Conservation (phyloP, 2,329 filamentous ascomycete species). For the Blastomyces gilchristii region DNA sequence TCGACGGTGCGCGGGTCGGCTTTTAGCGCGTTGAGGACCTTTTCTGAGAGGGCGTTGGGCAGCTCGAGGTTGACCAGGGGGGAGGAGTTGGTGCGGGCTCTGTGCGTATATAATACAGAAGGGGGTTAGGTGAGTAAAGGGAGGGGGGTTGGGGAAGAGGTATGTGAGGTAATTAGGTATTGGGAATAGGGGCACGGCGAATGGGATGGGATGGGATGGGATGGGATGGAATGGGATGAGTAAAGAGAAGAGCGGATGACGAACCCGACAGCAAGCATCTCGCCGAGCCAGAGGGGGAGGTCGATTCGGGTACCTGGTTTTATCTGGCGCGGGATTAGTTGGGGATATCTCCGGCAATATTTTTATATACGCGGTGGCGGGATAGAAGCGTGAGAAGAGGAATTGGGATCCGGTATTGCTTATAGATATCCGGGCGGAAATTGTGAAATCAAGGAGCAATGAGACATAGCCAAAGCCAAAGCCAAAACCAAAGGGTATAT, state of each 20-base stretch:
- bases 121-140: neutral
- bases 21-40: slow-evolving; percentile 80
- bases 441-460: neutral
- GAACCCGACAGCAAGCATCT: slow-evolving; percentile 65
- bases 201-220: neutral
- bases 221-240: neutral
- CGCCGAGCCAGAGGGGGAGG: slow-evolving; percentile 86
- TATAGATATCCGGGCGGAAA: neutral
- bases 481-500: too few species aligned
- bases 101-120: slow-evolving; percentile 10
- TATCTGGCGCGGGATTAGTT: slow-evolving; percentile 41
- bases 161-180: neutral
- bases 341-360: neutral
- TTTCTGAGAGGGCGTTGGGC: slow-evolving; percentile 62
- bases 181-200: neutral
- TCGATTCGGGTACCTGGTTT: slow-evolving; percentile 70
- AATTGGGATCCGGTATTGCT: too few species aligned
- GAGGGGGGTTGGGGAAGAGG: neutral
- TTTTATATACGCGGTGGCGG: too few species aligned
- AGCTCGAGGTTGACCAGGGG: slow-evolving; percentile 72
- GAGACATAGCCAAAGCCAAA: too few species aligned
- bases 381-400: too few species aligned
- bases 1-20: slow-evolving; percentile 82
- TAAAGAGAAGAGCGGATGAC: neutral
- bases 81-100: slow-evolving; percentile 35